A percentile compares a stretch with the other conserved stretches of the same genome.
phyloP scores from a whole-genome alignment of 2,329 filamentous ascomycete genomes.

The Sporothrix globosa region DNA sequence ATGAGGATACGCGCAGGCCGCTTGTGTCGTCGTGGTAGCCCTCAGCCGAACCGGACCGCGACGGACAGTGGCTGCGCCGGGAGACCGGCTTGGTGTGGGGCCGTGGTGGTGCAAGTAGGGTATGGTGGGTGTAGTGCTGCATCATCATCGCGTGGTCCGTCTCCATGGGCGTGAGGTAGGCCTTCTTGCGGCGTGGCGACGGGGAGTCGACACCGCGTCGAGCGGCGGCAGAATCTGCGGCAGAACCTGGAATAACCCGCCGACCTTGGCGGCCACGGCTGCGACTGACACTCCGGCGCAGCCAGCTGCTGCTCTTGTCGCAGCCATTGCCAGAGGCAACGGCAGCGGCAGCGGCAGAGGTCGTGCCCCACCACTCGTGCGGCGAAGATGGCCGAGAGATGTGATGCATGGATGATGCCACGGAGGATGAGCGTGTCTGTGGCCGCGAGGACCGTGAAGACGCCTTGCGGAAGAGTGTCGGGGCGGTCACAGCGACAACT shows the following conservation, averaged over 20 bases:
- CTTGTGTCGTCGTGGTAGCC: neutral
- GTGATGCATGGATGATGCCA: constrained; percentile 16
- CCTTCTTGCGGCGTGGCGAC: constrained; percentile 27
- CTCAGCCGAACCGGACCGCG: constrained; percentile 27
- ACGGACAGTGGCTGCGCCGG: constrained; percentile 24
- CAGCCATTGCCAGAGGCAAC: no score
- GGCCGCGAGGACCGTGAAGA: constrained; percentile 22
- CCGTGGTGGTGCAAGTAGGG: neutral
- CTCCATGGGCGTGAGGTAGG: constrained; percentile 14
- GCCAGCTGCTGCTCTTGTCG: neutral
- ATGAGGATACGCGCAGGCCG: neutral
- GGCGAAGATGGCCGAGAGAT: constrained; percentile 26
- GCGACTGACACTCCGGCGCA: constrained; percentile 10
- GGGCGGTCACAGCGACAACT: constrained; percentile 36
- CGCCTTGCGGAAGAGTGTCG: constrained; percentile 14
- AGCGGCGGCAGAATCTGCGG: neutral
- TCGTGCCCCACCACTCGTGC: neutral
- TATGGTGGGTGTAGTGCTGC: neutral
- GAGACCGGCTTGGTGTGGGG: neutral
- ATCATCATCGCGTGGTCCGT: constrained; percentile 20
- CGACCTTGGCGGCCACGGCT: constrained; percentile 4
- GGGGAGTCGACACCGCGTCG: constrained; percentile 9
- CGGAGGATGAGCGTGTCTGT: constrained; percentile 21
- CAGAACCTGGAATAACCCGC: neutral
- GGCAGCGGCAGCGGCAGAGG: neutral